A percentile compares a stretch with the other conserved stretches of the same genome.
These are phyloP conservation scores for Rhodotorula sp. DNA, from an alignment of 1,284 basidiomycete species.

Conservation along the genomic window DNA sequence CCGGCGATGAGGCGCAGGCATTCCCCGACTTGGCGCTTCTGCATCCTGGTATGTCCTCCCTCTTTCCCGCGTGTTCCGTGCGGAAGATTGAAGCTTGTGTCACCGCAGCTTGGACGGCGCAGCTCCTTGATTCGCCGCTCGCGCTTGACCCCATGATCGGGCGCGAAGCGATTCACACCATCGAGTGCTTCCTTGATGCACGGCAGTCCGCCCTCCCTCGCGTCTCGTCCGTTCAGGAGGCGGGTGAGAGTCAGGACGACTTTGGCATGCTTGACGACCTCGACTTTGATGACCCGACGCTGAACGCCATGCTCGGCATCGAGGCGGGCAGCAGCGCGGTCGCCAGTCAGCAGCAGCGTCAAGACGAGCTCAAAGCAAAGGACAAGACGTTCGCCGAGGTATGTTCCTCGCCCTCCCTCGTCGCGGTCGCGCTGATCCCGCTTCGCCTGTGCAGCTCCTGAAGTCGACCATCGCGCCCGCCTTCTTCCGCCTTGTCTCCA, in stretches of 20 bases:
- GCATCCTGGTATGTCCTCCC: slow-evolving; percentile 58
- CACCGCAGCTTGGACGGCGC: slow-evolving; percentile 63
- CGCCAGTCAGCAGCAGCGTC: slow-evolving; percentile 16
- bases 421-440: slow-evolving; percentile 17
- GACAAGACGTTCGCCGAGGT: slow-evolving; percentile 51
- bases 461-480: slow-evolving; percentile 61
- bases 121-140: slow-evolving; percentile 61
- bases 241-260: slow-evolving; percentile 73
- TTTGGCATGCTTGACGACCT: slow-evolving; percentile 58
- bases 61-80: background rate
- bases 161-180: slow-evolving; percentile 61
- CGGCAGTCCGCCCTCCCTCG: slow-evolving; percentile 57
- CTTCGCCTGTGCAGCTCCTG: slow-evolving; percentile 57
- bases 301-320: slow-evolving; percentile 60
- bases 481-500: slow-evolving; percentile 66
- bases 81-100: background rate
- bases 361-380: slow-evolving; percentile 10
- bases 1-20: slow-evolving; percentile 8
- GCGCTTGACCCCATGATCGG: slow-evolving; percentile 59
- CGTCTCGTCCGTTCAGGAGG: slow-evolving; percentile 38
- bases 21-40: slow-evolving; percentile 71
- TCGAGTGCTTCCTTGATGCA: slow-evolving; percentile 67
- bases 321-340: slow-evolving; percentile 28
- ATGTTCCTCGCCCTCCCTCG: background rate
- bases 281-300: slow-evolving; percentile 62